These are phyloP conservation scores for Lactarius evosmus DNA, from an alignment of 768 basidiomycete species.

Conservation along the genomic window DNA sequence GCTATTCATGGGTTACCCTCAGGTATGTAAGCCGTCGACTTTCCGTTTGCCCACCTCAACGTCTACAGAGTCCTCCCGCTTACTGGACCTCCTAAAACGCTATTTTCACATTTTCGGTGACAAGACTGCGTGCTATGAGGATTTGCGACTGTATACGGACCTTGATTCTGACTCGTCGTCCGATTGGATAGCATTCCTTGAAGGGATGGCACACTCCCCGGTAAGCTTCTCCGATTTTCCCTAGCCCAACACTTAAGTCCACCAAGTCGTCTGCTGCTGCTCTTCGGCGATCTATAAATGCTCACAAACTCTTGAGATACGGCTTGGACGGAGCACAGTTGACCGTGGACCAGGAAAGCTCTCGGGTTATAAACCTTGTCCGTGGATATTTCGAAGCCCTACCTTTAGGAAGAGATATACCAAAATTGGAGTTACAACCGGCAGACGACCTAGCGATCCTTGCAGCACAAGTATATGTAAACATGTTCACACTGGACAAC, in stretches of 20 bases:
- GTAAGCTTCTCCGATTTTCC: conserved; percentile 35
- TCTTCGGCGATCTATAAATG: conserved; percentile 68
- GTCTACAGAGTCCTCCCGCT: conserved; percentile 42
- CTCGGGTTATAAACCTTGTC: conserved; percentile 50
- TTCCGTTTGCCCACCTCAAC: background rate
- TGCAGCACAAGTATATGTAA: conserved; percentile 64
- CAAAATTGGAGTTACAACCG: conserved; percentile 78
- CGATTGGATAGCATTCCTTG: conserved; percentile 55
- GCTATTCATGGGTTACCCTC: conserved; percentile 45
- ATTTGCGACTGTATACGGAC: conserved; percentile 63
- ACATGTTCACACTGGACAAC: conserved; percentile 54
- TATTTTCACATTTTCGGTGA: conserved; percentile 74
- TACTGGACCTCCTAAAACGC: conserved; percentile 51
- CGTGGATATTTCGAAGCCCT: conserved; percentile 65
- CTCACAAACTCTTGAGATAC: conserved; percentile 69
- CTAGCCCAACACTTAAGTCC: conserved; percentile 8
- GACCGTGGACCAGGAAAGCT: conserved; percentile 54
- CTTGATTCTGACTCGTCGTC: conserved; percentile 47
- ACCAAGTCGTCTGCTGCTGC: conserved; percentile 48
- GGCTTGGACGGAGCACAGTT: conserved; percentile 49
- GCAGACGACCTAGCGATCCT: conserved; percentile 83
- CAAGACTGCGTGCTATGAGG: conserved; percentile 87
- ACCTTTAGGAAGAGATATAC: conserved; percentile 60
- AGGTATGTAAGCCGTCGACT: conserved; percentile 35
- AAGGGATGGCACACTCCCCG: conserved; percentile 45